Evolutionary conservation across 331 rosid genomes (phyloP).

Genomic region (Acacia pycnantha): DNA sequence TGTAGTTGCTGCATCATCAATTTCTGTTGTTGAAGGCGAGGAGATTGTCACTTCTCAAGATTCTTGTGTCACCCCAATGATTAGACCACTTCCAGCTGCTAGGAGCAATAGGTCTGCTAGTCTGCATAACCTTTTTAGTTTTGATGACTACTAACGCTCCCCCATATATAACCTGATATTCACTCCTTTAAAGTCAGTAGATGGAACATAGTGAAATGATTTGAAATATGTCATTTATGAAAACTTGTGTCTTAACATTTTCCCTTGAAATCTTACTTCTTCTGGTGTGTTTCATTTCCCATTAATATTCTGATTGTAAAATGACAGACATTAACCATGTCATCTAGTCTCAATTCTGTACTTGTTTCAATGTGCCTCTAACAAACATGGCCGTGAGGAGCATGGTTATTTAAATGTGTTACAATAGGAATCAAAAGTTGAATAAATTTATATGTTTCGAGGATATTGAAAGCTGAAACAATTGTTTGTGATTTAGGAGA

Average conservation of each 20-base stretch:
- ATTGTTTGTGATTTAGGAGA: not conserved
- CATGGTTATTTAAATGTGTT: not conserved
- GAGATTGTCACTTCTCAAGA: conserved; percentile 73
- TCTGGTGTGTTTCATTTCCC: not conserved
- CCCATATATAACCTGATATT: not conserved
- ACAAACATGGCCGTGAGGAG: not conserved
- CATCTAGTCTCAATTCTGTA: not conserved
- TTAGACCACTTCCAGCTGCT: conserved; percentile 50
- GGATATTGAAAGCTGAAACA: not conserved
- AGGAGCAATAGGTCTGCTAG: conserved; percentile 49
- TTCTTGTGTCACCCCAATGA: conserved; percentile 52
- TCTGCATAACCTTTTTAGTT: not conserved
- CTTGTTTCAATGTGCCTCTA: conserved; percentile 5
- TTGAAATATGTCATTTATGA: not conserved
- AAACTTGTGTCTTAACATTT: conserved; percentile 3
- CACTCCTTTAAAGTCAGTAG: not conserved
- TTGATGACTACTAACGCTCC: not conserved
- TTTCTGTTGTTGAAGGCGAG: conserved; percentile 63
- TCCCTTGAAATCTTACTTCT: not conserved
- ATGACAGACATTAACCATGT: conserved; percentile 5
- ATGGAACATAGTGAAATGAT: not conserved
- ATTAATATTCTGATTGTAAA: conserved; percentile 2
- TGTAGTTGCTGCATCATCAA: conserved; percentile 57
- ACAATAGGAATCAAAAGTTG: not conserved
- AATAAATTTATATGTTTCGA: not conserved